Base-by-base conservation (phyloP, 345 rosid species). In the Dipteronia dyeriana region DNA sequence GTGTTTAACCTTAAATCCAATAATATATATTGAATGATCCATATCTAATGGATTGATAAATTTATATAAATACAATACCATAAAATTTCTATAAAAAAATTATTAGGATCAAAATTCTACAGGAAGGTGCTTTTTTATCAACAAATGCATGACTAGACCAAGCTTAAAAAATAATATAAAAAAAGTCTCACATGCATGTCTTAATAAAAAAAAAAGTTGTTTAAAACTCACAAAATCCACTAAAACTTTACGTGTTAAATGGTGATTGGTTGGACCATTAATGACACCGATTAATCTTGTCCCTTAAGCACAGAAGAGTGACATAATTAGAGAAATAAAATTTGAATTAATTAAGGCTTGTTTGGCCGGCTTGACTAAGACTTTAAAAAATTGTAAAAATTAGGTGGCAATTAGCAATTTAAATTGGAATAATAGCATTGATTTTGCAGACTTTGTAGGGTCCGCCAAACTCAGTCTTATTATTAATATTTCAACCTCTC, bases 321-420 rank as follows among this genome's bases (percentile, higher is more conserved):
- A 57, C 1, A 17, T 17, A 57, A 17, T 17, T 57, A 26, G 19
- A 34, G 38, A 34, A 34, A 34, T 34, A 34, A 34, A 34, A 4
- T 34, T 34, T 34, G 38, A 34, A 34, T 25, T n/a, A 17, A 31
- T 19, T 34, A 34, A 43, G 43, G 25, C 20, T 39, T 45, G 39
- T 74, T 72, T 76, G 81, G 85, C 78, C 85, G 82, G 83, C 82
- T 84, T 84, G 83, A 77, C 76, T 61, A 68, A 74, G 31, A 3
- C 64, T n/a, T 16, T 38, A 69, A 57, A 66, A 26, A 66, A 69
- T 9, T 8, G 39, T 23, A 45, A 59, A 29, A 47, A 72, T 56
- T 63, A 38, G 78, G 71, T 76, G 84, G 60, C 38, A 34, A 34
- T 34, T 34, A 6, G 38, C 6, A 34, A 4, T 34, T 34, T 34